Evolutionary conservation across 164 flowering plant genomes (phyloP).

Genomic region (Buxus sempervirens): DNA sequence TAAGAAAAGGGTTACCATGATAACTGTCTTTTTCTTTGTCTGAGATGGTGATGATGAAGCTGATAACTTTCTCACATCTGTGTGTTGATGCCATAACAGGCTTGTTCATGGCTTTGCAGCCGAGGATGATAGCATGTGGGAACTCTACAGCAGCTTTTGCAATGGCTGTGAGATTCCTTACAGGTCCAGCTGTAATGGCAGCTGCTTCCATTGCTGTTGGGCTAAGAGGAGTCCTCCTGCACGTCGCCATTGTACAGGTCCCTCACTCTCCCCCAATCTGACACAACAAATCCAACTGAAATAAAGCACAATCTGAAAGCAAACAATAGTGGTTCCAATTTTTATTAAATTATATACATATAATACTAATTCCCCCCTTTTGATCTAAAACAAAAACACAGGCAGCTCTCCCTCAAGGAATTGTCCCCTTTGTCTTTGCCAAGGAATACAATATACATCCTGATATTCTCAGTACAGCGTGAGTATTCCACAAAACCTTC

Average conservation of each 20-base stretch:
- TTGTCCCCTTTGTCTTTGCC: conserved; percentile 93
- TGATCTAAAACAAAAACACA: conserved; percentile 27
- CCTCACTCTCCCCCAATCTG: conserved; percentile 27
- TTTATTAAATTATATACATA: not conserved
- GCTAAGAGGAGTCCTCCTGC: conserved; percentile 71
- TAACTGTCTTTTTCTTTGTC: conserved; percentile 4
- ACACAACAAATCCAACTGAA: conserved; percentile 30
- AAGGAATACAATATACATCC: conserved; percentile 90
- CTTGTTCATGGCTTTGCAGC: conserved; percentile 97
- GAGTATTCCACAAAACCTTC: conserved; percentile 9
- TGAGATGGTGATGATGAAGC: conserved; percentile 16
- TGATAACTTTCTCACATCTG: conserved; percentile 1
- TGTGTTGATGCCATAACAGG: conserved; percentile 40
- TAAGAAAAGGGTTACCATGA: not conserved
- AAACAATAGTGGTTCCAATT: not conserved
- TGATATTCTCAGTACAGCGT: conserved; percentile 84
- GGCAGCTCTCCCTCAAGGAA: conserved; percentile 95
- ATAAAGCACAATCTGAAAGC: not conserved
- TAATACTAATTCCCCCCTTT: conserved; percentile 2
- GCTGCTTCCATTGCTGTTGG: conserved; percentile 91
- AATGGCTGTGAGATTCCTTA: conserved; percentile 92
- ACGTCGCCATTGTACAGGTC: conserved; percentile 89
- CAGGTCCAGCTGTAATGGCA: conserved; percentile 97
- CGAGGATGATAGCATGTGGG: conserved; percentile 97
- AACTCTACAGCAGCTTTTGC: conserved; percentile 78